Base-by-base conservation (phyloP, 495 filamentous ascomycete genomes). In the Penicillium ucsense region DNA sequence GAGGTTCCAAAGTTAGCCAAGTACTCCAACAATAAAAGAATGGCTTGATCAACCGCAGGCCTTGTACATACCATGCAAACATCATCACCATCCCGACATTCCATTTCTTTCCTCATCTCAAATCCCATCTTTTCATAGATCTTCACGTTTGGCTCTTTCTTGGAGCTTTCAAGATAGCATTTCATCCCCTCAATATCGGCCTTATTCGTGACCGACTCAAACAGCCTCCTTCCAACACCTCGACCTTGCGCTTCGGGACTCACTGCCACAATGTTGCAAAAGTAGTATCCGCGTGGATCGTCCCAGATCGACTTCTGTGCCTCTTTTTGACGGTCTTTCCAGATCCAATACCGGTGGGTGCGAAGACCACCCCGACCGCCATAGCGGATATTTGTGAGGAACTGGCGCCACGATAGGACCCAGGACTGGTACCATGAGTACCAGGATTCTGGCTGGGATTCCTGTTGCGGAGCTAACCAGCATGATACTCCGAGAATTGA, bases 201-300 rank as follows among this genome's bases (percentile, higher is more conserved):
- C 47, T 47, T 51, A 47, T 77, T 61, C 4, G 76, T 75, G 20
- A 84, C 76, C 38, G 74, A 63, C 58, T 76, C 62, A 59, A 83
- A 77, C 45, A 85, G 59, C 43, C 60, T 52, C 43, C 70, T 74
- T 32, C 80, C 81, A 12, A 84, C 65, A 0, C 81, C 81, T 41
- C 59, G 73, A 3, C 75, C 74, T 62, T 84, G 81, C 43, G 68
- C 68, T 39, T 71, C 72, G 0, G 81, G 79, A 32, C 74, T 54
- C n/a, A 84, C 79, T 5, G 80, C 79, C 52, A 84, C 79, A 39
- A 84, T 83, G 56, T 84, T 84, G 49, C 79, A 76, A 48, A 84
- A 83, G 50, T 83, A 84, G 54, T 83, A 84, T 0, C 81, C 81
- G 5, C 59, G 62, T n/a, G 65, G 65, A 56, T 80, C 77, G 8